phyloP scores from a whole-genome alignment of 2,329 filamentous ascomycete genomes.

The Neofusicoccum sp. region DNA sequence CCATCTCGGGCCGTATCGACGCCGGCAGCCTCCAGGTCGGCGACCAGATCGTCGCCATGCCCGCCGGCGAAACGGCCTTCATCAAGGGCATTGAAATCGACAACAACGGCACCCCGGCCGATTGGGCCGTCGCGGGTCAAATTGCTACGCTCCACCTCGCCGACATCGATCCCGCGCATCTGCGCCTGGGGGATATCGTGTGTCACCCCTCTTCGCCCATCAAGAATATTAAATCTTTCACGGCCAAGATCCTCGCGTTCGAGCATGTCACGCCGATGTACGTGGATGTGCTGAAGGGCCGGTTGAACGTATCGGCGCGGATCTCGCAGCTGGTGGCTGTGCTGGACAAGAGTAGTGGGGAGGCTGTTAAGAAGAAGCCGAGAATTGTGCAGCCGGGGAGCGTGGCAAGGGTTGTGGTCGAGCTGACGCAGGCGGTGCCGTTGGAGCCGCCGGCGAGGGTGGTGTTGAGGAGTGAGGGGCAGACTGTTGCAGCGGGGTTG shows the following conservation, averaged over 20 bases:
- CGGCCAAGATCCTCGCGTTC: slow-evolving; percentile 82
- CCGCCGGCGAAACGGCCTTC: slow-evolving; percentile 74
- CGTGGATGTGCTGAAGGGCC: slow-evolving; percentile 83
- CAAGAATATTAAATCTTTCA: slow-evolving; percentile 69
- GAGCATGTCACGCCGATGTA: slow-evolving; percentile 85
- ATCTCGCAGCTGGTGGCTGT: slow-evolving; percentile 70
- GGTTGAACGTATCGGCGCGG: slow-evolving; percentile 73
- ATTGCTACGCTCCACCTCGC: slow-evolving; percentile 80
- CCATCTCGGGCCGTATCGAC: slow-evolving; percentile 82
- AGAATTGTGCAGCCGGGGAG: slow-evolving; percentile 76
- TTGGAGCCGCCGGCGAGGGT: slow-evolving; percentile 78
- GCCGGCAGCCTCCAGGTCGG: slow-evolving; percentile 80
- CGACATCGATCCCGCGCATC: slow-evolving; percentile 79
- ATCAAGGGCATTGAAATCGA: slow-evolving; percentile 81
- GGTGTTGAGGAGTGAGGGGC: slow-evolving; percentile 74
- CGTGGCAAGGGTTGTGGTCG: slow-evolving; percentile 74
- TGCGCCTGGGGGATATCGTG: slow-evolving; percentile 78
- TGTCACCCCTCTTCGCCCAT: slow-evolving; percentile 69
- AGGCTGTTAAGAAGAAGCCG: slow-evolving; percentile 77
- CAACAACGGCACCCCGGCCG: slow-evolving; percentile 56
- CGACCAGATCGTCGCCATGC: slow-evolving; percentile 75
- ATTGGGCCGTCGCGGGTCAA: slow-evolving; percentile 92
- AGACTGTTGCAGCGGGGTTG: slow-evolving; percentile 83
- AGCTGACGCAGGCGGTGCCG: slow-evolving; percentile 71
- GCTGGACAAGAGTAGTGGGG: slow-evolving; percentile 75